Conservation (phyloP, 345 rosid genomes). For the Brassica juncea region DNA sequence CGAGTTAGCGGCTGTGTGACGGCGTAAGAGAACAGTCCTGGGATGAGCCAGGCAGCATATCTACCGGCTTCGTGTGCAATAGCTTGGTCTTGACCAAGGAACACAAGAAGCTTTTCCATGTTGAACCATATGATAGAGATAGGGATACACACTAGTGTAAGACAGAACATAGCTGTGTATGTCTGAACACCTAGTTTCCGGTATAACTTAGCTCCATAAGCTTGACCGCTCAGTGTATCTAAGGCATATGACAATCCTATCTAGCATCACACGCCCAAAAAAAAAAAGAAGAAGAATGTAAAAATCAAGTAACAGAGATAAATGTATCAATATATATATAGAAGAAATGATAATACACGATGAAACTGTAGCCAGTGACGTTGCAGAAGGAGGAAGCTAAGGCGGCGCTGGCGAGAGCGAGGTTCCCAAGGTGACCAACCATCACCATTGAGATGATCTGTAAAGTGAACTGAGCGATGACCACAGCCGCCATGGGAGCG, state of each 20-base stretch:
- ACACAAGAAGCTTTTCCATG: conserved; percentile 52
- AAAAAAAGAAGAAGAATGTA: too few species aligned
- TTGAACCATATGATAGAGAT: conserved; percentile 55
- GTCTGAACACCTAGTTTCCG: conserved; percentile 55
- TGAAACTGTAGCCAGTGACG: conserved; percentile 54
- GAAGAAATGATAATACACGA: conserved; percentile 17
- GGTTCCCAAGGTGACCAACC: conserved; percentile 42
- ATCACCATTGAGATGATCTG: conserved; percentile 40
- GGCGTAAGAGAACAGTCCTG: conserved; percentile 61
- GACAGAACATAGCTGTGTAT: conserved; percentile 61
- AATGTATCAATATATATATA: conserved; percentile 1
- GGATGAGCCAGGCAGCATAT: conserved; percentile 57
- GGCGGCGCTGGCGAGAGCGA: conserved; percentile 65
- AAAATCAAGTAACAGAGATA: conserved; percentile 33
- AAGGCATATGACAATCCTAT: conserved; percentile 73
- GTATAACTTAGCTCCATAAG: conserved; percentile 70
- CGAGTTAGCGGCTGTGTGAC: conserved; percentile 54
- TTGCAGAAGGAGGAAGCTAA: conserved; percentile 53
- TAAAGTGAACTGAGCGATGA: conserved; percentile 50
- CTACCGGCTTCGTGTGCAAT: conserved; percentile 60
- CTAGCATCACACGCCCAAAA: conserved; percentile 38
- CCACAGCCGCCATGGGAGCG: conserved; percentile 71
- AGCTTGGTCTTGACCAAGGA: conserved; percentile 59
- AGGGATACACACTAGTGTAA: conserved; percentile 56
- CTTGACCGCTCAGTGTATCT: conserved; percentile 84